phyloP scores from a whole-genome alignment of 176 grass and related monocot genomes.

The Luzula sylvatica region DNA sequence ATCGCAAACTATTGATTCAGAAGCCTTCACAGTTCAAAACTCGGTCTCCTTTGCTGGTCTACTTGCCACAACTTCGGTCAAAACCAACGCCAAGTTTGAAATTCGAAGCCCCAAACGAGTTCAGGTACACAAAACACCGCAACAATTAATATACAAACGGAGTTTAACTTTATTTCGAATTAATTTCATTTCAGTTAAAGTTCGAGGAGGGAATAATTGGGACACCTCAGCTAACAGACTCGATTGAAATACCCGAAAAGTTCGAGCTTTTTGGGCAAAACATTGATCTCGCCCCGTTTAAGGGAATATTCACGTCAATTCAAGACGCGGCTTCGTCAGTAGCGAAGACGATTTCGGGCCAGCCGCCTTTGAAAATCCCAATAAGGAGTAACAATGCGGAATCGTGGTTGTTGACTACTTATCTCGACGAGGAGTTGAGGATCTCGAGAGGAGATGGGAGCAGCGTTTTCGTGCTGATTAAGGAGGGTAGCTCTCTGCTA shows the following conservation, averaged over 20 bases:
- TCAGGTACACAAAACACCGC: slow-evolving; percentile 31
- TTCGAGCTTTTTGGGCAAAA: slow-evolving; percentile 79
- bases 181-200: slow-evolving; percentile 66
- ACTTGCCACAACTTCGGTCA: slow-evolving; percentile 53
- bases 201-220: slow-evolving; percentile 72
- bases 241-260: slow-evolving; percentile 69
- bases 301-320: slow-evolving; percentile 61
- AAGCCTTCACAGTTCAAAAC: slow-evolving; percentile 85
- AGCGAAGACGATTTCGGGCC: slow-evolving; percentile 67
- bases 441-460: slow-evolving; percentile 62
- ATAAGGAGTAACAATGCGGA: slow-evolving; percentile 42
- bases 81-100: slow-evolving; percentile 95
- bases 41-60: slow-evolving; percentile 72
- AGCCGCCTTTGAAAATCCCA: slow-evolving; percentile 70
- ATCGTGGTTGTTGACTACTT: slow-evolving; percentile 91
- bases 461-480: slow-evolving; percentile 72
- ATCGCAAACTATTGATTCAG: slow-evolving; percentile 82
- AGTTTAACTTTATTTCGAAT: too few relatives aligned
- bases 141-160: too few relatives aligned
- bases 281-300: slow-evolving; percentile 64
- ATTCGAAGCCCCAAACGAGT: slow-evolving; percentile 85
- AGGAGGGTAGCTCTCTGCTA: slow-evolving; percentile 52
- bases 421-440: slow-evolving; percentile 74
- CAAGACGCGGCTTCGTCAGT: slow-evolving; percentile 72
- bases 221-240: slow-evolving; percentile 85